Evolutionary conservation across 495 filamentous ascomycete genomes (phyloP), one percentile per base, ranked within the genome.

Genomic region (Haplographium delicatum): DNA sequence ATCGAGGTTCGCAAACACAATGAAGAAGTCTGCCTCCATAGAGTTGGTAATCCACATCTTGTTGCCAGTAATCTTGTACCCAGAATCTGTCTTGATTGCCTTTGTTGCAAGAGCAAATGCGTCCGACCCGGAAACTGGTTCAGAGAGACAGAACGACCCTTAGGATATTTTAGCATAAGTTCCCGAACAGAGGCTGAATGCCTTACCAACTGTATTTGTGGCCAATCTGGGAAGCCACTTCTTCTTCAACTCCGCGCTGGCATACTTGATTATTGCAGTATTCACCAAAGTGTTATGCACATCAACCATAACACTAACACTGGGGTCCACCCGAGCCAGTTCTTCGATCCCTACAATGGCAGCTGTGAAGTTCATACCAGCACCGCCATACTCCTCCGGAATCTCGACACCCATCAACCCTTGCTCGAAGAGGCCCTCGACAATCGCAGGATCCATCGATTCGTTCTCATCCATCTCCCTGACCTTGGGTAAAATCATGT

Each of bases 11-110:
- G 93, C 93, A 60, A 99, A 99, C 24, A 97, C 93, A 62, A 99
- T 91, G 74, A 95, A 99, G 70, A 97, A 84, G 35, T 82, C 85
- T 3, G 91, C 83, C 72, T 99, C 94, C 72, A 89, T 83, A 44
- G 85, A 80, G 71, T 97, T 99, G 51, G 93, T 96, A 68, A 99
- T 99, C 93, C 93, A 99, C 91, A 96, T 97, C 77, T 99, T 99
- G 63, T 78, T 81, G 42, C 93, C 93, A 46, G 81, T 86, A 64
- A 99, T 84, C 66, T 78, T 84, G 69, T 88, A 97, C 15, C 90
- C 88, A 54, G 83, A 79, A 16, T 69, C 72, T n/a, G 76, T 76
- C 28, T 84, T 76, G 22, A 81, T 85, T 22, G 93, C 93, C 65
- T 85, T 86, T 44, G 93, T 96, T 51, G 86, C 82, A 44, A 99